Base-by-base conservation (phyloP, 2,329 filamentous ascomycete genomes). In the Exutisphaerella laricina region DNA sequence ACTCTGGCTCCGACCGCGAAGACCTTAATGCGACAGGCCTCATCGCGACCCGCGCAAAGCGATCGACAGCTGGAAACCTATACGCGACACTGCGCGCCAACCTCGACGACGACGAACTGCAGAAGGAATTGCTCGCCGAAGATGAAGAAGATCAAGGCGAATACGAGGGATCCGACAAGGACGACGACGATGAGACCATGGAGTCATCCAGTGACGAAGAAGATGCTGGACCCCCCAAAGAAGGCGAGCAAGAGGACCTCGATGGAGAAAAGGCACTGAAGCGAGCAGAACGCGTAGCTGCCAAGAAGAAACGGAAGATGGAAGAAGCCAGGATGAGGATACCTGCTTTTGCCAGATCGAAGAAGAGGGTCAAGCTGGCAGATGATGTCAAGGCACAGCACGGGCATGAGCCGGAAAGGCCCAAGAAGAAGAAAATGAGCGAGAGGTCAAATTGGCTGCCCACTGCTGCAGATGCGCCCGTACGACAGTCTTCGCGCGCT, bases 191-290 rank as follows among this genome's bases (percentile, higher is more conserved):
- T 60, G 81, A 86, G 54, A 82, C 86, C 34, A 83, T 96, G 71
- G 88, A 94, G 10, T 94, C 87, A 0, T 86, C 81, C 0, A 85
- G 87, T 51, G 84, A 88, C 34, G 87, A 92, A 36, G 87, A 94
- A 47, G 80, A 65, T 72, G 80, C 39, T 73, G 83, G 45, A 65
- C 68, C 26, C 67, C 65, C 41, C 63, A 61, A 40, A 59, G 63
- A 56, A 22, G 62, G 57, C 16, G 68, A 62, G 6, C 66, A 74
- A 14, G 79, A 92, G 53, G 87, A 94, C 30, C 65, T 92, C 4
- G 85, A 87, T 43, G 92, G 92, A 23, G 92, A 98, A 67, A 84
- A 82, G 57, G 88, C 94, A 66, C 65, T 98, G 41, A 81, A 92
- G 66, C 82, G 79, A 51, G 78, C 84, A 55, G 87, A 84, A 45